These are phyloP conservation scores for Verticillium klebahnii DNA, from an alignment of 2,329 filamentous ascomycete genomes.

Conservation along the genomic window DNA sequence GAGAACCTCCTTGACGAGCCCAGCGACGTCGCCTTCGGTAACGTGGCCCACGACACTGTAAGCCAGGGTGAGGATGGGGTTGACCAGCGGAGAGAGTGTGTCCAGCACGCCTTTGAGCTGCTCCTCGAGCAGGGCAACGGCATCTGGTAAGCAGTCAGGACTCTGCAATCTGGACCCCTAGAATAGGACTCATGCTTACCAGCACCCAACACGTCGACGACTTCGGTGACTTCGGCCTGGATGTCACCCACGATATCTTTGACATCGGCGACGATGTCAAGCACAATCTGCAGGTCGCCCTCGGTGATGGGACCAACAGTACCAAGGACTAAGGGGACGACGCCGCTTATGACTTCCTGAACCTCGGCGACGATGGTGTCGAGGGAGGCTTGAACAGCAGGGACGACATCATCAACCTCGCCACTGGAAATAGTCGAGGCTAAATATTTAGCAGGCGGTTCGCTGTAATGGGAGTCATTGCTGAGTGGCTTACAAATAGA, in stretches of 20 bases:
- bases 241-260: not conserved
- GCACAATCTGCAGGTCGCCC: not conserved
- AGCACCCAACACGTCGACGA: not conserved
- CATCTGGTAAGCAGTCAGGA: not conserved
- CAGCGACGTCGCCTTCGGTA: not conserved
- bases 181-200: not conserved
- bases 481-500: not conserved
- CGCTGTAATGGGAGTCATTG: not conserved
- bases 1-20: not conserved
- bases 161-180: not conserved
- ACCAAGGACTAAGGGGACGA: not conserved
- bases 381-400: not conserved
- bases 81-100: not conserved
- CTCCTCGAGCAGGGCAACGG: not conserved
- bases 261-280: not conserved
- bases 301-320: not conserved
- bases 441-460: not conserved
- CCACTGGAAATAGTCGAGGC: not conserved
- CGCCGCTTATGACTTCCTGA: not conserved
- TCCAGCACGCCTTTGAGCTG: not conserved
- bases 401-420: not conserved
- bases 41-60: not conserved
- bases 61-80: not conserved
- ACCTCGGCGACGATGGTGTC: not conserved
- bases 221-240: not conserved